phyloP scores from a whole-genome alignment of 768 basidiomycete genomes.

The Xerocomellus chrysenteron region DNA sequence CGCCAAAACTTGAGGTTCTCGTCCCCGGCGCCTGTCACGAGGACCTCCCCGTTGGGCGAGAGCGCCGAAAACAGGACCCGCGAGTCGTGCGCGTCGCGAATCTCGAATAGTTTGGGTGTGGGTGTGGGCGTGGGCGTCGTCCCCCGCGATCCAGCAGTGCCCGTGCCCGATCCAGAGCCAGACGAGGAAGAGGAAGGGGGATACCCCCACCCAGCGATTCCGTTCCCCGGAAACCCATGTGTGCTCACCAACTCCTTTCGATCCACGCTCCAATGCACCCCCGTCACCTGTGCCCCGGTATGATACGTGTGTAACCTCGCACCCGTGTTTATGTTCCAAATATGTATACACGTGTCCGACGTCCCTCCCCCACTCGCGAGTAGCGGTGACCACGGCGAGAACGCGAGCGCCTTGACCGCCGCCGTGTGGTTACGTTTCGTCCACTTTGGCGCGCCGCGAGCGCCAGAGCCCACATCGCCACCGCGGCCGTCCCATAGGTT shows the following conservation, averaged over 20 bases:
- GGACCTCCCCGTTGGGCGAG: conserved; percentile 86
- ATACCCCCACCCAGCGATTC: conserved; percentile 80
- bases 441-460: conserved; percentile 74
- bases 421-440: conserved; percentile 90
- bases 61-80: conserved; percentile 84
- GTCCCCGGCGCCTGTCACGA: conserved; percentile 90
- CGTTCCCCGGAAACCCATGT: conserved; percentile 91
- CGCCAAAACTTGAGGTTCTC: conserved; percentile 98
- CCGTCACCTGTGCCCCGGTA: conserved; percentile 90
- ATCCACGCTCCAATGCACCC: conserved; percentile 83
- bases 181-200: conserved; percentile 47
- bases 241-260: conserved; percentile 89
- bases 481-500: conserved; percentile 95
- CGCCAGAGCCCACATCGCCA: conserved; percentile 45
- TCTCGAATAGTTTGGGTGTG: conserved; percentile 41
- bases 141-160: conserved; percentile 27
- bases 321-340: conserved; percentile 92
- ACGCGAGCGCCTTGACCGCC: conserved; percentile 87
- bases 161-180: conserved; percentile 1
- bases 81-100: conserved; percentile 91
- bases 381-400: conserved; percentile 94
- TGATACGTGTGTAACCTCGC: conserved; percentile 85
- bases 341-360: conserved; percentile 84
- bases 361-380: conserved; percentile 95
- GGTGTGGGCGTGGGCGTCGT: conserved; percentile 15